Percentiles rank a stretch among this genome's conserved stretches.
These are phyloP conservation scores for Trametes punicea DNA, from an alignment of 768 basidiomycete genomes.

Conservation along the genomic window DNA sequence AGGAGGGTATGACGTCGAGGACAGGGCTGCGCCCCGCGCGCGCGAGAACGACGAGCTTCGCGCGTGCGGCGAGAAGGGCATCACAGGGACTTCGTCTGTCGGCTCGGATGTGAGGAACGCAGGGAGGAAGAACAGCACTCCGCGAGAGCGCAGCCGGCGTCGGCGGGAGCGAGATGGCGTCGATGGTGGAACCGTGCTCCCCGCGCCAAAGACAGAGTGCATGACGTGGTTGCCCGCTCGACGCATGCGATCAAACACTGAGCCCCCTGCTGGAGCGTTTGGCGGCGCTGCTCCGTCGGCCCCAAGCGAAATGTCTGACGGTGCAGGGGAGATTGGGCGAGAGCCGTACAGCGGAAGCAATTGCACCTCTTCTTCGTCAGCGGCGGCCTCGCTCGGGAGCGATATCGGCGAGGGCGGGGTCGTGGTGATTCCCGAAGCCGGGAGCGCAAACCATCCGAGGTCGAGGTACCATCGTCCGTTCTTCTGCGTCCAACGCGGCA, in stretches of 20 bases:
- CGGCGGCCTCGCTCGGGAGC: conserved; percentile 38
- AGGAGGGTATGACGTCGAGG: conserved; percentile 28
- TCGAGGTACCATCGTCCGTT: conserved; percentile 75
- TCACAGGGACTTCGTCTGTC: conserved; percentile 25
- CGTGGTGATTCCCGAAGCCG: conserved; percentile 36
- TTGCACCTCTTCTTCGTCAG: conserved; percentile 47
- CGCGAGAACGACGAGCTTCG: conserved; percentile 28
- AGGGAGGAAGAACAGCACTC: conserved; percentile 78
- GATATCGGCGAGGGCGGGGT: conserved; percentile 45
- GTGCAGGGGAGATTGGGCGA: conserved; percentile 53
- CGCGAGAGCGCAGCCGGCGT: conserved; percentile 44
- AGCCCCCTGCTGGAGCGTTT: conserved; percentile 34
- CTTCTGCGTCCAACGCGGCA: conserved; percentile 69
- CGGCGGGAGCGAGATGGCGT: conserved; percentile 47
- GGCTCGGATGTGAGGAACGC: conserved; percentile 63
- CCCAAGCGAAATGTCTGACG: conserved; percentile 45
- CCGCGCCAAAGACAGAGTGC: conserved; percentile 43
- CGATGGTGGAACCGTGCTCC: conserved; percentile 37
- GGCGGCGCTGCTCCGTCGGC: conserved; percentile 43
- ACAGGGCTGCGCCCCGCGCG: not conserved
- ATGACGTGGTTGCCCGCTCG: conserved; percentile 58
- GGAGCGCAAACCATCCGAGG: conserved; percentile 54
- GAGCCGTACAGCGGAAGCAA: conserved; percentile 65
- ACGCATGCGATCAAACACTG: conserved; percentile 51
- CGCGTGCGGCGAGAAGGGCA: conserved; percentile 19